A percentile compares a stretch with the other conserved stretches of the same genome.
These are phyloP conservation scores for Pestalotiopsis sp. DNA, from an alignment of 2,329 filamentous ascomycete species.

Conservation along the genomic window DNA sequence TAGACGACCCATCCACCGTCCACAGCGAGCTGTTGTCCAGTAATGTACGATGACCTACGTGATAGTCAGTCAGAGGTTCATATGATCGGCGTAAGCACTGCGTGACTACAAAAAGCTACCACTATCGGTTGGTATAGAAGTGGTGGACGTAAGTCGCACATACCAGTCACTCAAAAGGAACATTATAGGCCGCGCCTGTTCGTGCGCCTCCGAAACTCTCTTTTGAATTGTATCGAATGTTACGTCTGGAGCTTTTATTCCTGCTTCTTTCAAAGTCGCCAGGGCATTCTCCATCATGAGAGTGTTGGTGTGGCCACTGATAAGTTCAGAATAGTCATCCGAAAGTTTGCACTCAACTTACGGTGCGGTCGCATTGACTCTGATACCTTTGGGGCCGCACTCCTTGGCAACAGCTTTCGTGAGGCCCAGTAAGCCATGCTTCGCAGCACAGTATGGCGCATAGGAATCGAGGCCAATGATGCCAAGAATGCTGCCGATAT, in stretches of 20 bases:
- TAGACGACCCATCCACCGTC: slow-evolving; percentile 10
- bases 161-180: background rate
- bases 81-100: no score
- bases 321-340: background rate
- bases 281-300: background rate
- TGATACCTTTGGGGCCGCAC: background rate
- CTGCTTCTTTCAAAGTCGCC: background rate
- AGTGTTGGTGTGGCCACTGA: background rate
- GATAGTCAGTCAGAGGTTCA: background rate
- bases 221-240: background rate
- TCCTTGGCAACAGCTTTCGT: slow-evolving; percentile 4
- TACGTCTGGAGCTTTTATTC: background rate
- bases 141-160: background rate
- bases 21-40: slow-evolving; percentile 4
- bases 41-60: background rate
- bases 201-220: background rate
- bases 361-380: background rate
- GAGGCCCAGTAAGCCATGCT: slow-evolving; percentile 2
- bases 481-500: slow-evolving; percentile 7
- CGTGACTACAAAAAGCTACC: no score
- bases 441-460: slow-evolving; percentile 5
- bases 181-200: background rate
- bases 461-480: slow-evolving; percentile 2
- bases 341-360: background rate
- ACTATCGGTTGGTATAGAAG: background rate